Percentiles rank a stretch among this genome's conserved stretches.
These are phyloP conservation scores for Elaeagnus macrophylla DNA, from an alignment of 306 rosid species.

Conservation along the genomic window DNA sequence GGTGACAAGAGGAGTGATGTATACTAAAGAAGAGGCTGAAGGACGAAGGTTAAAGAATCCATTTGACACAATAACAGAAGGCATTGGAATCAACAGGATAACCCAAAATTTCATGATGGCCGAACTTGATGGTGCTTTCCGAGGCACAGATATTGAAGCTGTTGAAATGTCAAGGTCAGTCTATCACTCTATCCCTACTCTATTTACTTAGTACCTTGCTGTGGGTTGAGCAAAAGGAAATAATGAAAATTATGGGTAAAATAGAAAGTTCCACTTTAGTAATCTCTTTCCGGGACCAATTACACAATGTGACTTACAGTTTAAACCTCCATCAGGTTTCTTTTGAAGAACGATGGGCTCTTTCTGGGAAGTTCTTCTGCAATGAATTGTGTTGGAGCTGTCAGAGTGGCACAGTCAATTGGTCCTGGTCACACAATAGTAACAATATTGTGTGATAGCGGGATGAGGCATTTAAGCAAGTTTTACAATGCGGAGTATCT, in stretches of 20 bases:
- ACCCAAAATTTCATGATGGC: slow-evolving; percentile 72
- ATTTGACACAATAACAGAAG: slow-evolving; percentile 87
- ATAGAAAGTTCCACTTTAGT: too few relatives aligned
- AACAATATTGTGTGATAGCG: slow-evolving; percentile 81
- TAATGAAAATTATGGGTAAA: not conserved
- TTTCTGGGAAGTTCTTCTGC: slow-evolving; percentile 88
- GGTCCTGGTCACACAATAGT: slow-evolving; percentile 89
- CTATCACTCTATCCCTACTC: slow-evolving; percentile 4
- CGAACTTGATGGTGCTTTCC: slow-evolving; percentile 77
- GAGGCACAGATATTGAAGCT: slow-evolving; percentile 76
- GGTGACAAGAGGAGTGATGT: slow-evolving; percentile 88
- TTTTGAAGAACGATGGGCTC: slow-evolving; percentile 75
- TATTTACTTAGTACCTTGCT: slow-evolving; percentile 2
- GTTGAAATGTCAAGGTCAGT: slow-evolving; percentile 87
- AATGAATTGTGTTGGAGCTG: slow-evolving; percentile 94
- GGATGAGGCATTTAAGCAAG: slow-evolving; percentile 95
- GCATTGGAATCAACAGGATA: slow-evolving; percentile 78
- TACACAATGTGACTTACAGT: too few relatives aligned
- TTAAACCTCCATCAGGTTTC: slow-evolving; percentile 35
- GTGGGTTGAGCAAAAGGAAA: not conserved
- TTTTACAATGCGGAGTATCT: slow-evolving; percentile 58
- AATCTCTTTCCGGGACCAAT: too few relatives aligned
- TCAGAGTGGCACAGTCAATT: slow-evolving; percentile 56
- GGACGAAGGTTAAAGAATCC: slow-evolving; percentile 89
- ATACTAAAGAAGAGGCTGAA: slow-evolving; percentile 84